Evolutionary conservation across 2,329 filamentous ascomycete genomes (phyloP).

Genomic region (Kalaharituber pfeilii): DNA sequence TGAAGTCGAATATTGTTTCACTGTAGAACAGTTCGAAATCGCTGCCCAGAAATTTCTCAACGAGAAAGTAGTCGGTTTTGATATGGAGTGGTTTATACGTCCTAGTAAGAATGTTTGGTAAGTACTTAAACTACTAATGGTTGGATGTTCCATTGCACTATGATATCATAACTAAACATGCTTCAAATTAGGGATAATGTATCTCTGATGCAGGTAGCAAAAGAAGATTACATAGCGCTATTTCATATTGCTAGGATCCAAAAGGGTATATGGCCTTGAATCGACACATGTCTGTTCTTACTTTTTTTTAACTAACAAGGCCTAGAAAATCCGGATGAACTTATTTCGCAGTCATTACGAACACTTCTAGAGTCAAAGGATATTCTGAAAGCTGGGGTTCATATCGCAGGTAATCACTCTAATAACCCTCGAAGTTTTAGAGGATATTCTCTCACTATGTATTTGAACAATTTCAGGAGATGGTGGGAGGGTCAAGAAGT

Average conservation of each 20-base stretch:
- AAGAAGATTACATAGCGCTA: constrained; percentile 55
- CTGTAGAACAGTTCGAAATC: constrained; percentile 46
- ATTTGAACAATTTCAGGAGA: constrained; percentile 13
- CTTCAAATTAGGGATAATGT: constrained; percentile 48
- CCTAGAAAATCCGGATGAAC: constrained; percentile 27
- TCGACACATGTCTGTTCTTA: not conserved
- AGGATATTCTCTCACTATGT: not conserved
- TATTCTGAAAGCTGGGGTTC: constrained; percentile 61
- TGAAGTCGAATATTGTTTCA: constrained; percentile 62
- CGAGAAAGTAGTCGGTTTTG: constrained; percentile 64
- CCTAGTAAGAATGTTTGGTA: constrained; percentile 8
- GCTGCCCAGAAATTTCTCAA: constrained; percentile 47
- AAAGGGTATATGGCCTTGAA: constrained; percentile 7
- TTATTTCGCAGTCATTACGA: constrained; percentile 55
- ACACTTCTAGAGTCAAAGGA: constrained; percentile 52
- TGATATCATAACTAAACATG: not conserved
- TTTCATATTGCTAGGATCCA: constrained; percentile 51
- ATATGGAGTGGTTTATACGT: constrained; percentile 62
- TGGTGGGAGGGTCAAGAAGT: constrained; percentile 45
- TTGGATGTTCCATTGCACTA: not conserved
- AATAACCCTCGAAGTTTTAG: not conserved
- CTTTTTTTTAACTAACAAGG: constrained; percentile 35
- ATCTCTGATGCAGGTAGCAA: constrained; percentile 69
- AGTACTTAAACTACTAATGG: constrained; percentile 5
- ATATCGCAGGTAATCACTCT: constrained; percentile 48